Conservation (phyloP, 23 red algal species). For the Gracilaria domingensis region DNA sequence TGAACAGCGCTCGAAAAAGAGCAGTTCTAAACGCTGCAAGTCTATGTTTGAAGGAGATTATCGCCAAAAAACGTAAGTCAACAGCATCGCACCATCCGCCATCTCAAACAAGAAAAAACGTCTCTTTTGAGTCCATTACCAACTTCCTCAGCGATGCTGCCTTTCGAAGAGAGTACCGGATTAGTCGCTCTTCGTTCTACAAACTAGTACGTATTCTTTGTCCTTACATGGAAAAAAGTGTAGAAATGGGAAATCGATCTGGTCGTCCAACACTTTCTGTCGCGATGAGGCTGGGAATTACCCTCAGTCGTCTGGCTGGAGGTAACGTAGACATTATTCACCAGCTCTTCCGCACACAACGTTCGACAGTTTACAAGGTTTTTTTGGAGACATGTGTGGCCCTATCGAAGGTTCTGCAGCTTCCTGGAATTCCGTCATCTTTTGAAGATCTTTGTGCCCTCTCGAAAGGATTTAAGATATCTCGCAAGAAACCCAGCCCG, state of each 20-base stretch:
- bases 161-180: neutral
- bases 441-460: neutral
- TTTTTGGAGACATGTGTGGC: constrained; percentile 14
- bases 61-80: no score
- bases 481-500: neutral
- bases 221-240: neutral
- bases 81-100: neutral
- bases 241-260: neutral
- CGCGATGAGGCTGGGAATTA: constrained; percentile 1
- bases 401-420: neutral
- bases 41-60: no score
- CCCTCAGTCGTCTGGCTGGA: neutral
- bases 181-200: neutral
- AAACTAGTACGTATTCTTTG: neutral
- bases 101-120: neutral
- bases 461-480: constrained; percentile 1
- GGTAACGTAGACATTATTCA: neutral
- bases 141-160: neutral
- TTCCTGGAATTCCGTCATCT: neutral
- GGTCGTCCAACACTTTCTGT: constrained; percentile 7
- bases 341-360: neutral
- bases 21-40: no score
- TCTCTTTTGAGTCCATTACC: constrained; percentile 14
- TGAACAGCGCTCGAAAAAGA: no score
- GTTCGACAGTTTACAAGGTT: neutral